Base-by-base conservation (phyloP, 2,329 filamentous ascomycete genomes). In the Ceratocystis papillata region DNA sequence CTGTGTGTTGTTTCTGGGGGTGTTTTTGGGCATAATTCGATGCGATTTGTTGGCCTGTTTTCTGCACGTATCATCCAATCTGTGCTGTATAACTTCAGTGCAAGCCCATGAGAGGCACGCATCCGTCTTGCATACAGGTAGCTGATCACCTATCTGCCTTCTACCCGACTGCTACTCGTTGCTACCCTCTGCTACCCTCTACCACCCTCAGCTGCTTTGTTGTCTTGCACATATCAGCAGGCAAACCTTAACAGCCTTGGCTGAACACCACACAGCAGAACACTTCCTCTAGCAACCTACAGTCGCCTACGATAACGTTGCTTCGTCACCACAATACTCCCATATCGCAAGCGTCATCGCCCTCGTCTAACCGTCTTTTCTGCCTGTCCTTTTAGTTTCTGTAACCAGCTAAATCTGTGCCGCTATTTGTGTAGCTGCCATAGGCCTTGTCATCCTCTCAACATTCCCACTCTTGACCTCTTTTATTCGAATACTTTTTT, bases 31-130 rank as follows among this genome's bases (percentile, higher is more conserved):
- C 12, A 41, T 41, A 41, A 41, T 37, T 59, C n/a, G 5, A 33
- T 59, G 17, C 17, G 12, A 17, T n/a, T 30, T 57, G 25, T 17
- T 57, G 53, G 53, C 28, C n/a, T 59, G 55, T 22, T 30, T 37
- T 20, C 17, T 20, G 55, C 30, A 30, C 25, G 17, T n/a, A 59
- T 30, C 55, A n/a, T 59, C 55, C 55, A 59, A 59, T 20, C 5
- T 53, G 12, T 30, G 37, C 37, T 41, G 37, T 59, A 30, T 30
- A 59, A 20, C 28, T 59, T 7, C 30, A 59, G 17, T 41, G 15
- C 48, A 25, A 7, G n/a, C n/a, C 7, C 25, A 20, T 25, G 60
- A 46, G 45, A 62, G 60, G 46, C 60, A 62, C 60, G 48, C 48
- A 53, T 53, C 25, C 25, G 15, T 22, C 48, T 17, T 53, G 48